Evolutionary conservation across 2,329 filamentous ascomycete genomes (phyloP), one percentile per base, ranked within the genome.

Genomic region (Pyricularia grisea): DNA sequence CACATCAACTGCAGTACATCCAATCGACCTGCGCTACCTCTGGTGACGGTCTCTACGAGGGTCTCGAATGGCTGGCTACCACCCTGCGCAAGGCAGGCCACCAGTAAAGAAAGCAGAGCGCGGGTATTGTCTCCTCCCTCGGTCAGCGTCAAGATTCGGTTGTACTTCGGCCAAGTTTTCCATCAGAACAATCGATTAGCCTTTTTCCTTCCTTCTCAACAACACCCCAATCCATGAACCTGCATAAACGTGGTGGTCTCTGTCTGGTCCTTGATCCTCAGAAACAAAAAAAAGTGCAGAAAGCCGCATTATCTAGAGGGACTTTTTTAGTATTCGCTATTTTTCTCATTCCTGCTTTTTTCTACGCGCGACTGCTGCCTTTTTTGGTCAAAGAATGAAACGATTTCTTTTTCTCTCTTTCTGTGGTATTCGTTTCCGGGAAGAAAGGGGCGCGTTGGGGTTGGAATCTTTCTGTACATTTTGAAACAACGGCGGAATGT

Each of bases 21-120:
- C 94, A 98, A 93, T 97, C 94, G 74, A 98, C 95, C 80, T 98
- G 94, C 86, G 94, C 94, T 81, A 98, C 95, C 76, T 97, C 94
- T 74, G 94, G 94, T 88, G 95, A 98, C 83, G 94, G 94, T 93
- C 92, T 98, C 78, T 98, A 98, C 84, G 94, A 98, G 85, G 94
- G 94, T 90, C 92, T 98, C 78, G 94, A 94, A 85, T 94, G 92
- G 91, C 89, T 94, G 78, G 90, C 91, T 81, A 90, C 88, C 81
- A 91, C 91, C 78, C 89, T 95, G 81, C 88, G 90, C 82, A 94
- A 94, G 87, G 84, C 86, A 77, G 86, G 85, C 77, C 84, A 87
- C 77, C 83, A 87, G 81, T 89, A 88, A 83, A 73, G 71, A 68
- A 73, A 71, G 71, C n/a, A 61, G 67, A 72, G 73, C 75, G 73